These are phyloP conservation scores for Epichloe festucae DNA, from an alignment of 2,329 filamentous ascomycete genomes.

Conservation along the genomic window DNA sequence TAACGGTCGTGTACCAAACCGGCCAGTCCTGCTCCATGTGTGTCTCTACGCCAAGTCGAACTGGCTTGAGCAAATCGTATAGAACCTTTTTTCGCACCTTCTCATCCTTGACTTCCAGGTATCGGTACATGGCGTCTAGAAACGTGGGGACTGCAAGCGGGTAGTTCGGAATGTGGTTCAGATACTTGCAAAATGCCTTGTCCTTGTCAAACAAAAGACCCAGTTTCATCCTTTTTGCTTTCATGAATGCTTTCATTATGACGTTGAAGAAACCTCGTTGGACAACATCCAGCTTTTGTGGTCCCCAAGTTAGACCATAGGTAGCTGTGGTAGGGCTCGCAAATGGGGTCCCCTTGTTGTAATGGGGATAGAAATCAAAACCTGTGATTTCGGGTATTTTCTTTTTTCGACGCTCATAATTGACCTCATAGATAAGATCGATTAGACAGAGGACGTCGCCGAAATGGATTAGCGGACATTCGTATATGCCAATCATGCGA, in stretches of 20 bases:
- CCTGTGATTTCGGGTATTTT: slow-evolving; percentile 9
- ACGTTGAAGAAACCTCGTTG: slow-evolving; percentile 22
- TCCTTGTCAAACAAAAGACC: slow-evolving; percentile 17
- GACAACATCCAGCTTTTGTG: slow-evolving; percentile 11
- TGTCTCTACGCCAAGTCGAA: slow-evolving; percentile 15
- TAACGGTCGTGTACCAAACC: slow-evolving; percentile 12
- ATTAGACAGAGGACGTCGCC: slow-evolving; percentile 21
- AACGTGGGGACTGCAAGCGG: slow-evolving; percentile 18
- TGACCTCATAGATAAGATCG: slow-evolving; percentile 24
- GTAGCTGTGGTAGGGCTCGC: slow-evolving; percentile 2
- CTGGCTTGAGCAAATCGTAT: slow-evolving; percentile 22
- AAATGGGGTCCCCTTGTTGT: slow-evolving; percentile 16
- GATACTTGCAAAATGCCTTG: slow-evolving; percentile 17
- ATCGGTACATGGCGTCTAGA: slow-evolving; percentile 21
- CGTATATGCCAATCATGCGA: slow-evolving; percentile 22
- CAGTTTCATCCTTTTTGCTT: slow-evolving; percentile 17
- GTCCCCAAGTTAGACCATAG: slow-evolving; percentile 20
- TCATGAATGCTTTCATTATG: slow-evolving; percentile 22
- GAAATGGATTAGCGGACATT: slow-evolving; percentile 24
- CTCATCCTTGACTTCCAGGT: not conserved
- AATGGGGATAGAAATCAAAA: slow-evolving; percentile 23
- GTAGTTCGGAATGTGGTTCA: slow-evolving; percentile 17
- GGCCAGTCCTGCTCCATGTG: slow-evolving; percentile 10
- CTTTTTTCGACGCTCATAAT: slow-evolving; percentile 10
- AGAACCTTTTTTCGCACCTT: slow-evolving; percentile 10